Base-by-base conservation (phyloP, 805 yeast genomes). In the Kuraishia hungarica region DNA sequence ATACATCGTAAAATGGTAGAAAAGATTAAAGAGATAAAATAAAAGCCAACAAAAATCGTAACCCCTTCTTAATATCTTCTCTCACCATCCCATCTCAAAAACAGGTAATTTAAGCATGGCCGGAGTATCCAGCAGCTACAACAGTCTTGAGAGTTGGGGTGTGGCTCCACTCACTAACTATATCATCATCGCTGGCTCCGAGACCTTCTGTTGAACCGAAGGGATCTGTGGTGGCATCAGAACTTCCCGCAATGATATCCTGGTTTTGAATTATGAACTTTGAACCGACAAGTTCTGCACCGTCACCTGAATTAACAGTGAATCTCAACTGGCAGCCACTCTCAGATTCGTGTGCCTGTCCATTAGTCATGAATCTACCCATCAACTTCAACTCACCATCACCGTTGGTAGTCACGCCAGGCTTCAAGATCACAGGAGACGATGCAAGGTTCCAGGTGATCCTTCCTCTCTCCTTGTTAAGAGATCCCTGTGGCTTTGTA, bases 401-500 rank as follows among this genome's bases (percentile, higher is more conserved):
- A 6, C 43, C 43, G 11, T 35, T 35, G n/a, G 43, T 35, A 15
- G 43, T 35, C n/a, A 61, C 72, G 15, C 60, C 54, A 4, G 62
- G 51, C 24, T 67, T 62, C 56, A 81, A 73, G 5, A 59, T 62
- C 43, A 80, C 59, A 2, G 81, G 77, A 10, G 69, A 59, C 28
- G 63, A 54, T 29, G 62, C 58, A 61, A 83, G 82, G 66, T 87
- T 81, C 97, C 97, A 92, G 0, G 94, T 86, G 56, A 94, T 85
- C 70, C 97, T 81, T 61, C 83, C 86, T 65, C 83, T 84, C 53
- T 91, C 97, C 64, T 82, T 86, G 70, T 86, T 89, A 76, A 91
- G 93, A 1, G 96, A 82, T 56, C 97, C 98, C 55, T 87, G 84
- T 4, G 99, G 99, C 67, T 88, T 89, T 2, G 96, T 87, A 58